Evolutionary conservation across 73 alveolate species (phyloP).

Genomic region (Paramecium octaurelia): DNA sequence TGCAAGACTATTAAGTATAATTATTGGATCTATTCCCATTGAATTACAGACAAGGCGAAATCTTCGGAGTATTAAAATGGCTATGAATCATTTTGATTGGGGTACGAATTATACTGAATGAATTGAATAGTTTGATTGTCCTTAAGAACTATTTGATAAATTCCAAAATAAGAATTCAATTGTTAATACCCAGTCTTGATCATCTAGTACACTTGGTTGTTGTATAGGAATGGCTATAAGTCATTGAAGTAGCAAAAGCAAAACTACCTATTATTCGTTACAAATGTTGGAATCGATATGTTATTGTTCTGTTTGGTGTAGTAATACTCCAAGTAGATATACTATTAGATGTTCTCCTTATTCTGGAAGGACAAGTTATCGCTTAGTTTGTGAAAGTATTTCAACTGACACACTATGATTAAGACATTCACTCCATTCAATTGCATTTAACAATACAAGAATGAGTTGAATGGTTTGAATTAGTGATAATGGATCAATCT

Average conservation of each 20-base stretch:
- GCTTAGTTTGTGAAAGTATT: neutral
- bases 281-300: neutral
- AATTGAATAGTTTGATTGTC: neutral
- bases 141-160: neutral
- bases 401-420: neutral
- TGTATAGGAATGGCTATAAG: neutral
- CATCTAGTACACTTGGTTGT: neutral
- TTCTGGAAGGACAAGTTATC: neutral
- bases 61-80: neutral
- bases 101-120: neutral
- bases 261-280: neutral
- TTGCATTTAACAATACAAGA: neutral
- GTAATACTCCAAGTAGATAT: neutral
- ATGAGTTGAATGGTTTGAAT: neutral
- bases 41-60: neutral
- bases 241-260: neutral
- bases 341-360: neutral
- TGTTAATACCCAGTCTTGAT: neutral
- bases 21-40: neutral
- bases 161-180: neutral
- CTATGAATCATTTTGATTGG: neutral
- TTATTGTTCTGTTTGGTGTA: neutral
- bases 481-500: neutral
- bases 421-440: neutral
- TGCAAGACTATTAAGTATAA: neutral